Evolutionary conservation across 176 grass and related monocot genomes (phyloP).

Genomic region (bread wheat (Triticum aestivum)): DNA sequence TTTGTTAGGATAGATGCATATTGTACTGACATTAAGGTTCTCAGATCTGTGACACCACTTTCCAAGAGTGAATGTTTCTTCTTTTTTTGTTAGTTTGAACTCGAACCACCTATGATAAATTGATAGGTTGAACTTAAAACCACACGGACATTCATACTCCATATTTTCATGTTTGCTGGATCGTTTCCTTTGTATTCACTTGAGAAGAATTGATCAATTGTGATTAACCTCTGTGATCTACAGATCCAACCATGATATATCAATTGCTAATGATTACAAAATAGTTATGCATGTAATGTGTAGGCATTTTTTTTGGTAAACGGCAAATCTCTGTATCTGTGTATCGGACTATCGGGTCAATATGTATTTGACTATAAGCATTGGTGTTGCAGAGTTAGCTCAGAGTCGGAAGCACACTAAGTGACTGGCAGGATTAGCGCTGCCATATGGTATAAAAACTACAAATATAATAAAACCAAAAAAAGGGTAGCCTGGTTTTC

Average conservation of each 20-base stretch:
- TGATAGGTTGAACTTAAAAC: neutral
- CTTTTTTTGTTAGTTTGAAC: neutral
- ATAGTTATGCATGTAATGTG: neutral
- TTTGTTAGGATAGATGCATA: conserved; percentile 5
- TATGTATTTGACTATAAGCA: neutral
- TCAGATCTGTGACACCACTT: neutral
- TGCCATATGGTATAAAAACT: conserved; percentile 20
- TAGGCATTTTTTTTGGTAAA: neutral
- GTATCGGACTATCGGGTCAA: neutral
- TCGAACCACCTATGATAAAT: neutral
- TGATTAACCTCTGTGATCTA: neutral
- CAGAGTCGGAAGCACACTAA: neutral
- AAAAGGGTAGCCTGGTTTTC: neutral
- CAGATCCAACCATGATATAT: neutral
- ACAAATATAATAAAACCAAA: neutral
- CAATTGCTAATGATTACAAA: neutral
- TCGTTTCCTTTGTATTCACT: neutral
- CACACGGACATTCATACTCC: neutral
- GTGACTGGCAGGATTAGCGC: neutral
- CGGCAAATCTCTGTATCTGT: neutral
- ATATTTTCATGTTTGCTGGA: neutral
- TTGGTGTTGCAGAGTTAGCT: neutral
- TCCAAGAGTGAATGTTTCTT: neutral
- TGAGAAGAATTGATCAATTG: neutral
- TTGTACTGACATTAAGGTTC: neutral